phyloP scores from a whole-genome alignment of 768 basidiomycete genomes.

The Amanita molliuscula region DNA sequence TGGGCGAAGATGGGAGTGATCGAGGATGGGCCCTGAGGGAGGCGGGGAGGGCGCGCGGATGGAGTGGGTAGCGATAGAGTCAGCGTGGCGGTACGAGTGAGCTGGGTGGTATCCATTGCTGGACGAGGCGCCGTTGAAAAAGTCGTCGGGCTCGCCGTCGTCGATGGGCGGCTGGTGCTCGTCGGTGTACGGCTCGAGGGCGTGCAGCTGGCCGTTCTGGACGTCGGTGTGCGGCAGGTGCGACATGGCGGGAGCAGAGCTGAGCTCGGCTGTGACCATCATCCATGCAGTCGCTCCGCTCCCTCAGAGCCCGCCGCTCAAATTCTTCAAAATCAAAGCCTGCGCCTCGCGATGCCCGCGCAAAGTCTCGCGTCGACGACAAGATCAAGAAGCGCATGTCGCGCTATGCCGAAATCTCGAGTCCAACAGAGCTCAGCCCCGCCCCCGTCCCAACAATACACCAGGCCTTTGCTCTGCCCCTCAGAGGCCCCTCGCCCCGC shows the following conservation, averaged over 20 bases:
- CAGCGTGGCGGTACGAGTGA: conserved; percentile 20
- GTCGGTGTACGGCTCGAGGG: conserved; percentile 28
- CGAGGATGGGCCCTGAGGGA: conserved; percentile 60
- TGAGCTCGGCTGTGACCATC: conserved; percentile 9
- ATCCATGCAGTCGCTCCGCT: conserved; percentile 46
- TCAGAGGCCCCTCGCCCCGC: conserved; percentile 1
- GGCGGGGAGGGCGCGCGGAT: conserved; percentile 60
- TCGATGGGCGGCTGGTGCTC: conserved; percentile 24
- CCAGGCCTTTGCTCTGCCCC: conserved; percentile 30
- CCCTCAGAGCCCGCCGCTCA: conserved; percentile 42
- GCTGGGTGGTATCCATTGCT: conserved; percentile 17
- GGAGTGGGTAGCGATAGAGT: conserved; percentile 42
- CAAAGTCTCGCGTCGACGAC: conserved; percentile 59
- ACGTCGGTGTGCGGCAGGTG: neutral
- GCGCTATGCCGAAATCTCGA: conserved; percentile 81
- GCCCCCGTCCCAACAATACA: conserved; percentile 42
- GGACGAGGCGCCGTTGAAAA: conserved; percentile 26
- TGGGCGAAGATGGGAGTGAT: conserved; percentile 88
- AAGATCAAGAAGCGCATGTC: conserved; percentile 97
- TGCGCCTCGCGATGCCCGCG: conserved; percentile 30
- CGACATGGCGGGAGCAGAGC: conserved; percentile 5
- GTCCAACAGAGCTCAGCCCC: conserved; percentile 42
- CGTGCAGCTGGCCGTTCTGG: neutral
- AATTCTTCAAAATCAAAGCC: conserved; percentile 20
- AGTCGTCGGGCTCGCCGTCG: conserved; percentile 39